A percentile compares a stretch with the other conserved stretches of the same genome.
phyloP scores from a whole-genome alignment of 345 rosid species.

The Trapa incisa region DNA sequence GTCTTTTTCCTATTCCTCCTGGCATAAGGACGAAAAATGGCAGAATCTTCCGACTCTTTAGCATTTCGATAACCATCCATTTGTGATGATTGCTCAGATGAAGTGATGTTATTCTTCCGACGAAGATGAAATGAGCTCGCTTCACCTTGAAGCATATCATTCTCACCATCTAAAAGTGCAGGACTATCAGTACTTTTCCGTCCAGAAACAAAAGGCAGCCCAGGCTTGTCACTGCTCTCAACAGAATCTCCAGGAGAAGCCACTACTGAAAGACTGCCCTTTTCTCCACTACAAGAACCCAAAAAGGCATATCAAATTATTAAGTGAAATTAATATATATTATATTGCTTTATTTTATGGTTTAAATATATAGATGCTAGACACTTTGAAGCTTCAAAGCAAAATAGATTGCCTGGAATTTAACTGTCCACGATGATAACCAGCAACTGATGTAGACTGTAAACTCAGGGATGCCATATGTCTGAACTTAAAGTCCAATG shows the following conservation, averaged over 20 bases:
- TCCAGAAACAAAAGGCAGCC: conserved; percentile 56
- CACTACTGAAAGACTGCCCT: conserved; percentile 83
- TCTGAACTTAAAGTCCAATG: conserved; percentile 86
- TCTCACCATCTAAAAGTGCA: conserved; percentile 69
- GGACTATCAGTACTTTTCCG: conserved; percentile 86
- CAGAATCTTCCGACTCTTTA: conserved; percentile 95
- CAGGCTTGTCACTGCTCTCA: conserved; percentile 93
- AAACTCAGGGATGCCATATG: conserved; percentile 65
- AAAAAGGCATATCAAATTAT: background rate
- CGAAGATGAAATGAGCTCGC: conserved; percentile 32
- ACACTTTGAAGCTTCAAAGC: conserved; percentile 8
- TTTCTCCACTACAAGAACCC: conserved; percentile 65
- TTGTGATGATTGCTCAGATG: conserved; percentile 61
- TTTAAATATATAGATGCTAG: background rate
- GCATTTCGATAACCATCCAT: conserved; percentile 49
- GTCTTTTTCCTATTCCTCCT: conserved; percentile 85
- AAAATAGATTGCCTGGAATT: conserved; percentile 54
- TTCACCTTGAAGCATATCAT: conserved; percentile 48
- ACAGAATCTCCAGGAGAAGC: conserved; percentile 96
- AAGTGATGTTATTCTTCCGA: conserved; percentile 37
- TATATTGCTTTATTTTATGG: background rate
- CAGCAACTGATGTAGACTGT: conserved; percentile 86
- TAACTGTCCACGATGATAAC: conserved; percentile 73
- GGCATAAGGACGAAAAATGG: conserved; percentile 91
- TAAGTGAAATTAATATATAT: background rate